Base-by-base conservation (phyloP, 768 basidiomycete species). In the Termitomyces sp. region DNA sequence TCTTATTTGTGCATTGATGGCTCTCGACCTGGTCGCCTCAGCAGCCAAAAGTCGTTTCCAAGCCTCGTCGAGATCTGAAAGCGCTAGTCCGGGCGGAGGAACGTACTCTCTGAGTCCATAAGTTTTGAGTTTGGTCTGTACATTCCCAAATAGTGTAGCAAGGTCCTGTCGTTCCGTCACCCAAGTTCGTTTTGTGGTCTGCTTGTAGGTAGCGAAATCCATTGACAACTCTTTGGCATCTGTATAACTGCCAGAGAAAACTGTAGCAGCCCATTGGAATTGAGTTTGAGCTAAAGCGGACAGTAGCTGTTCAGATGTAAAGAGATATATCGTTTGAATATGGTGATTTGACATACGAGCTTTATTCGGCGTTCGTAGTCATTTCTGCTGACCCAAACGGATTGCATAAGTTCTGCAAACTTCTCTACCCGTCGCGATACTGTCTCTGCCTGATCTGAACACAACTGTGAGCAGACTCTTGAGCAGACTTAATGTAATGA, bases 371-470 rank as follows among this genome's bases (percentile, higher is more conserved):
- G 82, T 68, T 98, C 95, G 66, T 98, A 99, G 69, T 98, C 95
- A 65, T 94, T 95, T 62, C 83, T 80, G 50, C 85, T 86, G 2
- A 85, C 68, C 93, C 94, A 94, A 10, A 94, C 87, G 3, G 90
- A 92, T 65, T 90, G 92, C 89, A 97, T 93, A 54, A 96, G 82
- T 63, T 97, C 93, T 0, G 93, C 94, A 66, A 98, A 98, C 68
- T 96, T 96, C 70, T 93, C 93, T 0, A 98, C 92, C 10, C 96
- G 81, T 52, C 95, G 84, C 1, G 94, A 90, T 20, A 94, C 94
- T 0, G 94, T 97, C 70, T 98, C 93, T 5, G 92, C 89, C 71
- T 97, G 95, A 65, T 98, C 96, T 97, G 62, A 24, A 10, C 24
- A 20, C 38, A 44, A 33, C 50, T 16, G 44, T 65, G 43, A 60